Evolutionary conservation across 495 filamentous ascomycete species (phyloP), one percentile per base, ranked within the genome.

Genomic region (Polyplosphaeria fusca): DNA sequence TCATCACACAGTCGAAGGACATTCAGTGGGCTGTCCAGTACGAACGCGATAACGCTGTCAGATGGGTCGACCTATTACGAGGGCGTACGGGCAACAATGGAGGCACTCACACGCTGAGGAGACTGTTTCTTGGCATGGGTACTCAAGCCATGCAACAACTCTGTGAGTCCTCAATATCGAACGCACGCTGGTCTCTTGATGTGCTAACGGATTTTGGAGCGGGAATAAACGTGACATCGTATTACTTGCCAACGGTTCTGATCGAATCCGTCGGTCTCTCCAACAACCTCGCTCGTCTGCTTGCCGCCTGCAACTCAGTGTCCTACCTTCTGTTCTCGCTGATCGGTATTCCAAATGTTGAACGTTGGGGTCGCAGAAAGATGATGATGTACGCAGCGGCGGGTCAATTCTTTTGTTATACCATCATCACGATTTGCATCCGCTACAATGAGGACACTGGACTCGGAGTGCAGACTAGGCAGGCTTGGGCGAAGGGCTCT

Each of bases 141-240:
- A 75, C 70, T 0, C 78, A 82, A 42, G 71, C 73, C 16, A 79
- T 81, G 75, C 78, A 82, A 49, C 80, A 82, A 50, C 68, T 82
- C 77, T 79, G 52, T 79, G 79, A 41, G 71, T 73, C 45, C 71
- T 68, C 63, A 64, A 40, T 28, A 5, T 24, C 16, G 19, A 16
- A 30, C 26, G 39, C 0, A 37, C 2, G 18, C 4, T 19, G n/a
- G 11, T 32, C 22, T 35, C 18, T 12, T 49, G 12, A 13, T 18
- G 23, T 7, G 32, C 23, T 55, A 37, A 48, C 19, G 5, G 35
- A 9, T 2, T 18, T 18, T 38, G 13, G 11, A 49, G 37, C 45
- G 7, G 39, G 43, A 18, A 61, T 65, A 25, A 56, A 66, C 19
- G 67, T 70, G 4, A 66, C 55, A n/a, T 61, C 68, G 0, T 79